Conservation (phyloP, 139 green algal genomes). For the Volvox africanus region DNA sequence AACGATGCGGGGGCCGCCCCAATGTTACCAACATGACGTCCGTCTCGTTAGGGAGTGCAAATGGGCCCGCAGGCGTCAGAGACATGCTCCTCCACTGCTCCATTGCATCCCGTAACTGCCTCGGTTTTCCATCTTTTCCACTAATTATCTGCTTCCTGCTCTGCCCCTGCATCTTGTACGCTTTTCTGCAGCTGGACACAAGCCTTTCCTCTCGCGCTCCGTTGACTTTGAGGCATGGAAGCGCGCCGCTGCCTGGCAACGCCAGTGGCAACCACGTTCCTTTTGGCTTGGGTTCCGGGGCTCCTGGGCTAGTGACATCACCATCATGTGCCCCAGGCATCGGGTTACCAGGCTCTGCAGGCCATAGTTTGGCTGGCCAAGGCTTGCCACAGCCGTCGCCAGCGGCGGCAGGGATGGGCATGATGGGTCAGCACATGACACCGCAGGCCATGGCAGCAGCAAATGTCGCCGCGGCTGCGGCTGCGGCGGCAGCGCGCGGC, state of each 20-base stretch:
- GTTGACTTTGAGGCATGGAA: background rate
- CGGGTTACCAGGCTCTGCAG: background rate
- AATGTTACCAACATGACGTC: too few relatives aligned
- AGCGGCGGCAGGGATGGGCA: background rate
- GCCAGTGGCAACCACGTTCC: background rate
- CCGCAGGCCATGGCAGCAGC: conserved; percentile 21
- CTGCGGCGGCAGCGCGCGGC: background rate
- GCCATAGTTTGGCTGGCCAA: background rate
- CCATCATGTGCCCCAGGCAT: background rate
- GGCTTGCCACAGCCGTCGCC: background rate
- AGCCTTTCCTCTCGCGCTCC: background rate
- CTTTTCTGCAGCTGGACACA: background rate
- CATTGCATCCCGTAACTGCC: too few relatives aligned
- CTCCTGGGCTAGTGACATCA: background rate
- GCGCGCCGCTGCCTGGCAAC: background rate
- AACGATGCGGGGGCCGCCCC: too few relatives aligned
- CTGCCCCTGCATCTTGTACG: too few relatives aligned
- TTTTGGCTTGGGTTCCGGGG: background rate
- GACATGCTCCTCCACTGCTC: too few relatives aligned
- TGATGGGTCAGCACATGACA: conserved; percentile 9
- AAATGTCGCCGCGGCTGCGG: background rate
- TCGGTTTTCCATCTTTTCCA: too few relatives aligned
- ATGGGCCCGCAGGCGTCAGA: too few relatives aligned
- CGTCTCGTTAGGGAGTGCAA: too few relatives aligned
- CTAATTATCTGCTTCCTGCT: too few relatives aligned